Base-by-base conservation (phyloP, 1,139 yeast genomes). In the Geotrichum klebahnii region DNA sequence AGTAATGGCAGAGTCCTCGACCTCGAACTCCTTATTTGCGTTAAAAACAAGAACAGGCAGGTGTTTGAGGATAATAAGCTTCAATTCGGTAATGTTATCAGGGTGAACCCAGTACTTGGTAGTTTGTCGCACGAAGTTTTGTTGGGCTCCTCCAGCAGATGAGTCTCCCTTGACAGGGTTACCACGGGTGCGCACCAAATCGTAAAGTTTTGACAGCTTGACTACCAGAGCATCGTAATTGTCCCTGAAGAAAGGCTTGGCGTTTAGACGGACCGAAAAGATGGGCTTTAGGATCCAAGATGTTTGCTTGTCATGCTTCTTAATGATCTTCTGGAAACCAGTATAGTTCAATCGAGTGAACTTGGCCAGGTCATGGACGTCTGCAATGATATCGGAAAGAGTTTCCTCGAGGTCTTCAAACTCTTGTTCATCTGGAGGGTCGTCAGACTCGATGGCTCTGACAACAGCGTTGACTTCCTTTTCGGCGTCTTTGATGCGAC, bases 21-120 rank as follows among this genome's bases (percentile, higher is more conserved):
- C 75, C 68, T 89, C 96, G 62, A 92, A 92, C 68, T 92, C 98
- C 72, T 92, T 92, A 64, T 88, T 90, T 46, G 97, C 83, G 65
- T 92, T 92, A 77, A 92, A 92, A 34, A 92, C 98, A 59, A 92
- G 77, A 31, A 92, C 98, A 1, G 98, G 98, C 62, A 92, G 76
- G 69, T 92, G 98, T 71, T 92, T 90, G 66, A 92, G 77, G 57
- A 92, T 83, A 58, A 89, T 85, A 64, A 92, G 78, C 71, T 92
- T 92, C 68, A 92, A 78, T 70, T 92, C 98, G n/a, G 98, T 92
- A 65, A 92, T 90, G 68, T 92, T 92, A 70, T 92, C 98, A 8
- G 97, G 97, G 66, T 92, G 98, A 28, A 92, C 97, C 98, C 98
- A 92, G 71, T 92, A 92, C 65, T 92, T 92, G 17, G 98, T 92